Evolutionary conservation across 371 early-diverging fungal species (phyloP).

Genomic region (Apophysomyces ossiformis): DNA sequence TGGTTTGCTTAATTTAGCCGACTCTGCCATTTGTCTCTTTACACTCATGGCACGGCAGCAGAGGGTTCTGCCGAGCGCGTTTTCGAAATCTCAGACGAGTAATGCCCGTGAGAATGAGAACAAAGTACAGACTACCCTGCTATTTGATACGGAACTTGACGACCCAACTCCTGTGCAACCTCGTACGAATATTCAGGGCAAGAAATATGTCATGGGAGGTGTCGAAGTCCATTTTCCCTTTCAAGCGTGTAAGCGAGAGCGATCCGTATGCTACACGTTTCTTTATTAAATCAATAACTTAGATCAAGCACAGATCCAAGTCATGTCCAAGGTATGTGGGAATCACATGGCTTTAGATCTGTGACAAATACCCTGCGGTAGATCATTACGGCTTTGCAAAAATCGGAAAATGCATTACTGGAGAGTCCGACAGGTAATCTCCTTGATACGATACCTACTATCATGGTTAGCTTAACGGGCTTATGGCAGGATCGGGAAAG

Average conservation of each 20-base stretch:
- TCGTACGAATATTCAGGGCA: neutral
- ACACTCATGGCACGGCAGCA: too few relatives aligned
- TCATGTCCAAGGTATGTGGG: conserved; percentile 56
- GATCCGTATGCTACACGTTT: neutral
- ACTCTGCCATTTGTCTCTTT: too few relatives aligned
- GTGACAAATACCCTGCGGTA: conserved; percentile 16
- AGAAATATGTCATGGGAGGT: conserved; percentile 33
- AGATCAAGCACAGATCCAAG: conserved; percentile 63
- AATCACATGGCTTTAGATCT: too few relatives aligned
- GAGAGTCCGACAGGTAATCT: conserved; percentile 64
- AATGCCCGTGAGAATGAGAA: too few relatives aligned
- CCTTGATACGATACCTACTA: neutral
- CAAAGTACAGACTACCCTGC: too few relatives aligned
- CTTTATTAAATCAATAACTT: neutral
- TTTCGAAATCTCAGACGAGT: too few relatives aligned
- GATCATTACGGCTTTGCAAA: conserved; percentile 58
- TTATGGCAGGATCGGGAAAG: conserved; percentile 59
- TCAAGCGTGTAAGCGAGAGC: conserved; percentile 47
- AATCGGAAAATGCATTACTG: conserved; percentile 54
- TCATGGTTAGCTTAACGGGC: neutral
- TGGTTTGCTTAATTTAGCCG: too few relatives aligned
- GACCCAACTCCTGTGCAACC: neutral
- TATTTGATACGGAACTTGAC: too few relatives aligned
- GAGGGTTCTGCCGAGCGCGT: too few relatives aligned
- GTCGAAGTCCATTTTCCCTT: conserved; percentile 60